Conservation (phyloP, 2,329 filamentous ascomycete species). For the Ophiobolus disseminans region DNA sequence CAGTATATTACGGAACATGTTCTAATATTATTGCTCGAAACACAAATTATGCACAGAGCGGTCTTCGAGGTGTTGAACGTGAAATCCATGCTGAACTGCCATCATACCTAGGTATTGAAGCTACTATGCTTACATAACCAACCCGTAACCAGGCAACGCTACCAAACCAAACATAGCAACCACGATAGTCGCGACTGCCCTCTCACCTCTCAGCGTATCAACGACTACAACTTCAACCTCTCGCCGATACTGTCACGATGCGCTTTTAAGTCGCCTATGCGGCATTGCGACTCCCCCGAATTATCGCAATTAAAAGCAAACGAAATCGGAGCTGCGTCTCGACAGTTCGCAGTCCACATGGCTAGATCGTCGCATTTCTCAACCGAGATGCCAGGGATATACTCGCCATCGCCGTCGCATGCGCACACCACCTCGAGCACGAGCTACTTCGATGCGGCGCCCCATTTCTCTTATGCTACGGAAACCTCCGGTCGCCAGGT, state of each 20-base stretch:
- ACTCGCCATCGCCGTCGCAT: constrained; percentile 25
- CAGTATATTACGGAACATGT: no score
- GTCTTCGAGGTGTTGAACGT: no score
- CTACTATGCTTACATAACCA: no score
- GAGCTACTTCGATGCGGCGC: constrained; percentile 28
- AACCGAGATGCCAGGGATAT: constrained; percentile 39
- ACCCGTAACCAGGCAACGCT: no score
- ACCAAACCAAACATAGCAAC: no score
- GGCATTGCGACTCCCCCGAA: background rate
- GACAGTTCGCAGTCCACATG: no score
- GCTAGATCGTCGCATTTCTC: constrained; percentile 25
- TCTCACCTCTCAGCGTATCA: background rate
- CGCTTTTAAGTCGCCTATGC: background rate
- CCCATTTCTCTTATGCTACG: constrained; percentile 32
- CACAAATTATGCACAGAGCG: no score
- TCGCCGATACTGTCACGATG: background rate
- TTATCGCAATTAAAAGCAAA: constrained; percentile 1
- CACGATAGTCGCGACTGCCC: no score
- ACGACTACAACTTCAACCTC: background rate
- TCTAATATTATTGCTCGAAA: no score
- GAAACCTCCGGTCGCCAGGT: constrained; percentile 39
- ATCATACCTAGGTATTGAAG: no score
- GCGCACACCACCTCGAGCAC: constrained; percentile 20
- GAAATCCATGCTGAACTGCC: no score
- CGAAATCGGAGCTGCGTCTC: background rate